Conservation (phyloP, 257 asterid genomes). For the Nicotiana otophora region DNA sequence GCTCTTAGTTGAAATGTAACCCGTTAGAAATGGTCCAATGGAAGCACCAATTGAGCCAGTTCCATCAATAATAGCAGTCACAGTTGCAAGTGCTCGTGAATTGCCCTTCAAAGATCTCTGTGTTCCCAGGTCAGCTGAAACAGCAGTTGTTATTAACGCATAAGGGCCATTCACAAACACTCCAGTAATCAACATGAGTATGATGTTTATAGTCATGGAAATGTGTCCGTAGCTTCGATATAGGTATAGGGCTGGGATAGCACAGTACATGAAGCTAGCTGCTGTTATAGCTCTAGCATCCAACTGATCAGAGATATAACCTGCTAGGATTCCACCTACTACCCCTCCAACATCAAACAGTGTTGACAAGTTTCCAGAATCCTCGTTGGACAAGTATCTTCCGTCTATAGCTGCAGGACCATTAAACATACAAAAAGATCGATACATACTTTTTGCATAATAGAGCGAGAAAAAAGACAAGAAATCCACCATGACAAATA, state of each 20-base stretch:
- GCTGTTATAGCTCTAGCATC: conserved; percentile 94
- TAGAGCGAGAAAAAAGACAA: background rate
- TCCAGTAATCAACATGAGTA: conserved; percentile 75
- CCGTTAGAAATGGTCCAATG: conserved; percentile 82
- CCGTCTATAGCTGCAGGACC: conserved; percentile 71
- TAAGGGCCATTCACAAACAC: conserved; percentile 92
- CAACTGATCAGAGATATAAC: conserved; percentile 75
- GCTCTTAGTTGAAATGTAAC: conserved; percentile 75
- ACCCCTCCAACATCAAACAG: conserved; percentile 93
- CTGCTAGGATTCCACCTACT: conserved; percentile 83
- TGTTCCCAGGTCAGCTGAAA: conserved; percentile 92
- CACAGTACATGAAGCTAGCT: conserved; percentile 90
- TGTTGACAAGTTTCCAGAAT: conserved; percentile 79
- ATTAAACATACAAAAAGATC: conserved; percentile 8
- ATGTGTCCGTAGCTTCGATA: conserved; percentile 76
- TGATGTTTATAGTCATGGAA: conserved; percentile 55
- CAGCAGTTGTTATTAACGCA: conserved; percentile 93
- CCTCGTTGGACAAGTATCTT: conserved; percentile 64
- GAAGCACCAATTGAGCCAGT: conserved; percentile 99
- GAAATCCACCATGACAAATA: background rate
- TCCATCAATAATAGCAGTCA: conserved; percentile 92
- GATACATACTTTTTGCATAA: background rate
- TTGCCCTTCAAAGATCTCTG: conserved; percentile 80
- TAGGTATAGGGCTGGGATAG: conserved; percentile 79
- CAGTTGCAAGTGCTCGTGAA: conserved; percentile 84